Evolutionary conservation across 352 stramenopile genomes (phyloP), one percentile per base, ranked within the genome.

Genomic region (Aphanomyces invadans): DNA sequence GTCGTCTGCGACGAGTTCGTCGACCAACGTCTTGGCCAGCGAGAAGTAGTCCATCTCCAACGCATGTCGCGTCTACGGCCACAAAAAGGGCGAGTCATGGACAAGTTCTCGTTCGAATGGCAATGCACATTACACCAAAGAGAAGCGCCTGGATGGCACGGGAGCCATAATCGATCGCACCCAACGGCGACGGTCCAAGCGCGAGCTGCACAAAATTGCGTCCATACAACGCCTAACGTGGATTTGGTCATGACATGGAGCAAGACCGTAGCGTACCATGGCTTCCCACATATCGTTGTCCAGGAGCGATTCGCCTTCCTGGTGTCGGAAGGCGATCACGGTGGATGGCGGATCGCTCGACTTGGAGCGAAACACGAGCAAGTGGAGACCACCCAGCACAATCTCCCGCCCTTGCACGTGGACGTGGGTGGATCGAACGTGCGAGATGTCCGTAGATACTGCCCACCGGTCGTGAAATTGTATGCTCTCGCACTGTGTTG

Each of bases 221-320:
- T 3, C 60, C 60, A 51, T 32, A 67, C 19, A 67, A n/a, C 7
- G 38, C 49, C 49, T 57, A 57, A 21, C 21, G 46, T 1, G 28
- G 28, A 23, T 28, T 28, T 10, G 28, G 9, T 17, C 46, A 54
- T 54, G 46, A 28, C 19, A 21, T 12, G 46, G 46, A 48, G 39
- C n/a, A n/a, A n/a, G 39, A 48, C 17, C 39, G 39, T 54, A 28
- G n/a, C 19, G 12, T 29, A 57, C 60, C 60, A 67, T 67, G 31
- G 60, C 60, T 59, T 67, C 60, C 60, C 60, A 67, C 39, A 67
- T 59, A 3, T 67, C 60, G 21, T n/a, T 45, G 36, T 67, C 60
- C 1, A 42, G 21, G 7, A 67, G 21, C 2, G 17, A 19, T 4
- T 67, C 60, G 29, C 60, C 60, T 45, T 67, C 60, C 57, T 67